phyloP scores from a whole-genome alignment of 202 grass and related monocot genomes.

The Cymbopogon flexuosus region DNA sequence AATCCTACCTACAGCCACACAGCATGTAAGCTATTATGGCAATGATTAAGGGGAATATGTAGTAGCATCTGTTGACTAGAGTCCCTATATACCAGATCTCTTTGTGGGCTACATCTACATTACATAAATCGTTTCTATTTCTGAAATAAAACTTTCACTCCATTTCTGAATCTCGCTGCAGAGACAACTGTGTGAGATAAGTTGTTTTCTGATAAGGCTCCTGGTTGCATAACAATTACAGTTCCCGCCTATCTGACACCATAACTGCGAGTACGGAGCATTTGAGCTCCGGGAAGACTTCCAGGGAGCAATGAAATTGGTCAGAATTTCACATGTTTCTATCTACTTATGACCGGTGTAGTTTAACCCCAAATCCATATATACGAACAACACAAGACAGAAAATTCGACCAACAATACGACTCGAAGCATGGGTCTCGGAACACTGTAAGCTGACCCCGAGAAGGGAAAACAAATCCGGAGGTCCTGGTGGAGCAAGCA shows the following conservation, averaged over 20 bases:
- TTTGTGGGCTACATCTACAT: not conserved
- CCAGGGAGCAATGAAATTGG: constrained; percentile 24
- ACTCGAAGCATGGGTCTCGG: constrained; percentile 6
- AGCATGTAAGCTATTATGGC: constrained; percentile 8
- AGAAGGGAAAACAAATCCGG: constrained; percentile 32
- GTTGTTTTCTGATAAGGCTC: not conserved
- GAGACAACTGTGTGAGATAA: constrained; percentile 1
- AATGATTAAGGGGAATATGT: not conserved
- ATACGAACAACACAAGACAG: not conserved
- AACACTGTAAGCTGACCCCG: constrained; percentile 7
- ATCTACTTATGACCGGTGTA: not conserved
- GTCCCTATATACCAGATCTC: not conserved
- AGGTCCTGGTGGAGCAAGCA: constrained; percentile 4
- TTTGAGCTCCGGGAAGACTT: constrained; percentile 26
- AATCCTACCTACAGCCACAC: not conserved
- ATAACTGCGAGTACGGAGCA: constrained; percentile 17
- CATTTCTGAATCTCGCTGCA: not conserved
- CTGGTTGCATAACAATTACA: constrained; percentile 10
- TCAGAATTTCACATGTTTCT: constrained; percentile 17
- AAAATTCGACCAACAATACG: not conserved
- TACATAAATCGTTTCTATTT: constrained; percentile 19
- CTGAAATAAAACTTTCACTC: constrained; percentile 12
- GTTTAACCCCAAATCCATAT: constrained; percentile 3
- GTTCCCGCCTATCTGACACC: constrained; percentile 15
- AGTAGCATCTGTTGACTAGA: constrained; percentile 10